Percentiles rank a stretch among this genome's conserved stretches.
phyloP scores from a whole-genome alignment of 176 grass and related monocot species.

The Puya raimondii region DNA sequence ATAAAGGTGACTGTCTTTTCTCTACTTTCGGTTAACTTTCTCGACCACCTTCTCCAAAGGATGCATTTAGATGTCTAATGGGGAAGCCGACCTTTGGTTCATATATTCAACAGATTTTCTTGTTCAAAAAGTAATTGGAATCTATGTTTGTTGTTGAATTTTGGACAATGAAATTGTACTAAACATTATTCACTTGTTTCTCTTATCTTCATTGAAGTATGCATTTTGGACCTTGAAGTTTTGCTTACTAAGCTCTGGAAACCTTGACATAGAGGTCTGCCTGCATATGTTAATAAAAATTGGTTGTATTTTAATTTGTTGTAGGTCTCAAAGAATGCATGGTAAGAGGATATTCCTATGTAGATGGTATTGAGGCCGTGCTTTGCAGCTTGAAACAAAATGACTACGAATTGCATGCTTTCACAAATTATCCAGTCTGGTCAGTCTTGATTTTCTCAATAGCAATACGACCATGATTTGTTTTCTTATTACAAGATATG shows the following conservation, averaged over 20 bases:
- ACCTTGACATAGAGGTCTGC: neutral
- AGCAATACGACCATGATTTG: neutral
- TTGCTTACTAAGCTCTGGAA: too few relatives aligned
- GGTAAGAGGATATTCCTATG: conserved; percentile 68
- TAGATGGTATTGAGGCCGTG: conserved; percentile 80
- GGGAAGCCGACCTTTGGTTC: too few relatives aligned
- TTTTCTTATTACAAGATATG: conserved; percentile 31
- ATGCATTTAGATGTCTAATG: too few relatives aligned
- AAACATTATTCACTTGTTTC: too few relatives aligned
- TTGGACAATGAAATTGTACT: neutral
- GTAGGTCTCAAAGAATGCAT: conserved; percentile 92
- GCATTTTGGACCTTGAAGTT: too few relatives aligned
- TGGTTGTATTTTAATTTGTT: conserved; percentile 8
- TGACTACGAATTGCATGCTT: conserved; percentile 93
- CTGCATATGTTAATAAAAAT: neutral
- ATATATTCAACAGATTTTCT: too few relatives aligned
- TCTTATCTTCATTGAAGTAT: too few relatives aligned
- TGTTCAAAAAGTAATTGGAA: too few relatives aligned
- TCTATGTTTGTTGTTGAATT: neutral
- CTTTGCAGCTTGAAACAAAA: conserved; percentile 65
- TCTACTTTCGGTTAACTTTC: too few relatives aligned
- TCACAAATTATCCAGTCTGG: conserved; percentile 98
- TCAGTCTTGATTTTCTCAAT: conserved; percentile 25
- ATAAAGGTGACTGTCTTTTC: neutral
- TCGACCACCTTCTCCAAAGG: too few relatives aligned